Conservation (phyloP, 495 filamentous ascomycete genomes). For the Xylaria castorea region DNA sequence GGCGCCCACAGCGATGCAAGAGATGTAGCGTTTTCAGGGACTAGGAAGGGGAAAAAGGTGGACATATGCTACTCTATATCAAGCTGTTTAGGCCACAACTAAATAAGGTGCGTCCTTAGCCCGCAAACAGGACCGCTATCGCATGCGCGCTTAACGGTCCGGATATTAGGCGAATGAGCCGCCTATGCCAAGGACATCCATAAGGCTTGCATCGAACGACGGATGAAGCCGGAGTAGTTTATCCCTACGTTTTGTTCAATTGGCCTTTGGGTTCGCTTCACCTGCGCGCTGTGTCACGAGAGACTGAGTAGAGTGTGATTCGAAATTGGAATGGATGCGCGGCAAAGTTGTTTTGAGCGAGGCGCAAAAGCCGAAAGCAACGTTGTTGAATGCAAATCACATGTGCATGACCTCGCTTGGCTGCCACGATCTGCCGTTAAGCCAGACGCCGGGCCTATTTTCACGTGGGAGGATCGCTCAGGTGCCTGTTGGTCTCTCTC, state of each 20-base stretch:
- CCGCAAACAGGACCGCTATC: neutral
- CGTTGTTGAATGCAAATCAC: conserved; percentile 15
- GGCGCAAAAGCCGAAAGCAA: conserved; percentile 6
- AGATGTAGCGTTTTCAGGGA: neutral
- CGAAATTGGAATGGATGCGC: neutral
- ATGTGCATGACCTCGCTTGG: conserved; percentile 18
- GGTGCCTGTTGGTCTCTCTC: neutral
- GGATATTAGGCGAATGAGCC: conserved; percentile 11
- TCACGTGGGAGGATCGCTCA: neutral
- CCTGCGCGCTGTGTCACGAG: conserved; percentile 6
- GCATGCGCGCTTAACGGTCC: conserved; percentile 1
- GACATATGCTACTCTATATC: conserved; percentile 8
- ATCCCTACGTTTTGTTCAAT: neutral
- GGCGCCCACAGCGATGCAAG: neutral
- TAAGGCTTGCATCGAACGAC: conserved; percentile 13
- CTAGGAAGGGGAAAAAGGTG: neutral
- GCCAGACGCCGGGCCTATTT: neutral
- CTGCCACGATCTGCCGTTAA: neutral
- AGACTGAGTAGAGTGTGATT: neutral
- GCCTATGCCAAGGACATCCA: conserved; percentile 2
- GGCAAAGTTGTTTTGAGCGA: conserved; percentile 1
- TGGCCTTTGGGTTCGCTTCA: neutral
- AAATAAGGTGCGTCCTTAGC: conserved; percentile 11
- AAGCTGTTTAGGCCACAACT: neutral
- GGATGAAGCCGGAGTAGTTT: conserved; percentile 2